Evolutionary conservation across 805 yeast genomes (phyloP).

Genomic region (Ogataea salicorniae): DNA sequence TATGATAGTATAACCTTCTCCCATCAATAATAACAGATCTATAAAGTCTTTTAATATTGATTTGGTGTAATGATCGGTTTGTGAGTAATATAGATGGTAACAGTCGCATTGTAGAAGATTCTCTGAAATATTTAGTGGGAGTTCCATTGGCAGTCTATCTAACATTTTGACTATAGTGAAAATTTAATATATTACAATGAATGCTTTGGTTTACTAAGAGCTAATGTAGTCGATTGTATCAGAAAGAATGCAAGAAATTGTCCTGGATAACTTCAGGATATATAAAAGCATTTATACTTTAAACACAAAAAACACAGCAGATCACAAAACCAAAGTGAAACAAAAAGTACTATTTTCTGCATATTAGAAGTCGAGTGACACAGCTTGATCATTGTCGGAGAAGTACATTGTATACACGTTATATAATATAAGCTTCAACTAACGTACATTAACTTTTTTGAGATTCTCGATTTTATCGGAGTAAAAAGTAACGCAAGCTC

Average conservation of each 20-base stretch:
- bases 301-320: too few relatives aligned
- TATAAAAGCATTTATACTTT: too few relatives aligned
- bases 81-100: conserved; percentile 19
- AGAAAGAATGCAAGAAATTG: too few relatives aligned
- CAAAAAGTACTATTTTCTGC: too few relatives aligned
- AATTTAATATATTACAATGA: background rate
- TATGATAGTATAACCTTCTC: conserved; percentile 17
- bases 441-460: background rate
- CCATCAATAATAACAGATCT: conserved; percentile 22
- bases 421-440: too few relatives aligned
- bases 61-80: conserved; percentile 8
- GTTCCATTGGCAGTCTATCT: conserved; percentile 22
- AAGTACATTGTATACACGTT: too few relatives aligned
- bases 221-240: too few relatives aligned
- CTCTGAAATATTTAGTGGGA: conserved; percentile 14
- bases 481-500: too few relatives aligned
- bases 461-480: conserved; percentile 3
- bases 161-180: conserved; percentile 13
- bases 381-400: too few relatives aligned
- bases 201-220: background rate
- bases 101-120: conserved; percentile 22
- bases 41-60: conserved; percentile 16
- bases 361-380: too few relatives aligned
- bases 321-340: too few relatives aligned
- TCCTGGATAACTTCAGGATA: too few relatives aligned